phyloP scores from a whole-genome alignment of 192 early-diverging fungal species.

The Spizellomyces sp. region DNA sequence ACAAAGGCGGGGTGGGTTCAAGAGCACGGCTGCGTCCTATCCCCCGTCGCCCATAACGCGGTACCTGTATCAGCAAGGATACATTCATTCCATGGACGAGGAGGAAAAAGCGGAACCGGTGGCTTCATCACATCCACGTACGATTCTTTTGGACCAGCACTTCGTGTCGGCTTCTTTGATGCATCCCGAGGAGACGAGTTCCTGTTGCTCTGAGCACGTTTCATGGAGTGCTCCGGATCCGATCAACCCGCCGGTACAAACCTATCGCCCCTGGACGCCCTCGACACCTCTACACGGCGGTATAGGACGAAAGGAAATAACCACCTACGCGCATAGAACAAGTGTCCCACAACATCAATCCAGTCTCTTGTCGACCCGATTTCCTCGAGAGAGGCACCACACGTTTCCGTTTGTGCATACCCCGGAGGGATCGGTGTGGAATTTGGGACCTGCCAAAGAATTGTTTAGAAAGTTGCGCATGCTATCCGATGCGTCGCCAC shows the following conservation, averaged over 20 bases:
- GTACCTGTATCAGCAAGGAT: neutral
- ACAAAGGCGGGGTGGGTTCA: neutral
- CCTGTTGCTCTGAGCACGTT: too few species aligned
- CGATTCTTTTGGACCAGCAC: neutral
- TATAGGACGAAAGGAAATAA: too few species aligned
- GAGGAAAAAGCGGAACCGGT: neutral
- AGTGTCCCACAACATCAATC: neutral
- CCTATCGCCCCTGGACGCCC: too few species aligned
- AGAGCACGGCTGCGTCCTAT: neutral
- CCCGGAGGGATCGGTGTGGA: neutral
- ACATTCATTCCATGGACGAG: neutral
- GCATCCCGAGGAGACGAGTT: neutral
- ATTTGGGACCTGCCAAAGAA: neutral
- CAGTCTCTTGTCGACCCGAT: neutral
- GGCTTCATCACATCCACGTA: neutral
- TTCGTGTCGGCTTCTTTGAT: neutral
- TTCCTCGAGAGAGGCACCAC: neutral
- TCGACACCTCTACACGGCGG: too few species aligned
- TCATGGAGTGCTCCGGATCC: too few species aligned
- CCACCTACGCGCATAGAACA: too few species aligned
- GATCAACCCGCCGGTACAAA: too few species aligned
- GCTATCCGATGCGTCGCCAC: neutral
- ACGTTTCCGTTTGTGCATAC: slow-evolving; percentile 1
- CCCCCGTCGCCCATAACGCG: neutral
- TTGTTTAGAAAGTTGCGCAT: neutral